phyloP scores from a whole-genome alignment of 352 stramenopile species.

The Pythium vanterpoolii region DNA sequence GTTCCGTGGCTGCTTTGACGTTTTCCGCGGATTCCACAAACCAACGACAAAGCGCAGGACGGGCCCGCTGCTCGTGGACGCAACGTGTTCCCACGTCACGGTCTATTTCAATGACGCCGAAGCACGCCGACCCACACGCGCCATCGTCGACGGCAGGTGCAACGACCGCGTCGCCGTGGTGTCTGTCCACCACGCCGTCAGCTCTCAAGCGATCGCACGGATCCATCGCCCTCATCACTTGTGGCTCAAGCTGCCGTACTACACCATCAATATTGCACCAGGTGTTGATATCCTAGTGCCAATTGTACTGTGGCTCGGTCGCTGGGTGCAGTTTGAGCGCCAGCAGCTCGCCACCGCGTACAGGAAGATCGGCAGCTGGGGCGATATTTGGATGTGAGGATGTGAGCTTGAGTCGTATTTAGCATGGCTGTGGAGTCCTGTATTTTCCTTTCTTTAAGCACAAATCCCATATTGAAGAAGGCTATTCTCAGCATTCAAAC shows the following conservation, averaged over 20 bases:
- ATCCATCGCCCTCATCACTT: constrained; percentile 5
- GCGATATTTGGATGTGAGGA: background rate
- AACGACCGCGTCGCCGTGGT: background rate
- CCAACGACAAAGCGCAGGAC: background rate
- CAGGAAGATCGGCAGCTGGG: background rate
- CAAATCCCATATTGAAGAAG: background rate
- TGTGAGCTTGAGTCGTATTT: background rate
- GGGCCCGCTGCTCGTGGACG: constrained; percentile 2
- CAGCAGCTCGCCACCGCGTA: background rate
- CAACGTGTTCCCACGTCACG: background rate
- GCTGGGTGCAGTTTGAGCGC: constrained; percentile 9
- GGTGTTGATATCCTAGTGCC: constrained; percentile 7
- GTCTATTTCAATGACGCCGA: constrained; percentile 11
- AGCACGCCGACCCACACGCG: constrained; percentile 1
- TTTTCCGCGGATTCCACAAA: background rate
- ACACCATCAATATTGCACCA: constrained; percentile 5
- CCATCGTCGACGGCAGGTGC: constrained; percentile 1
- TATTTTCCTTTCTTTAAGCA: background rate
- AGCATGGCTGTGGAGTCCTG: background rate
- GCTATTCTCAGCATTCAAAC: background rate
- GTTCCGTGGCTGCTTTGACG: constrained; percentile 9
- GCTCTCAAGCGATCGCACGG: constrained; percentile 1
- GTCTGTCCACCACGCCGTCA: constrained; percentile 12
- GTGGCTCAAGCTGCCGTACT: constrained; percentile 6
- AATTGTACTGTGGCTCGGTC: constrained; percentile 6